Evolutionary conservation across 2,329 filamentous ascomycete species (phyloP).

Genomic region (Trichoderma sp.): DNA sequence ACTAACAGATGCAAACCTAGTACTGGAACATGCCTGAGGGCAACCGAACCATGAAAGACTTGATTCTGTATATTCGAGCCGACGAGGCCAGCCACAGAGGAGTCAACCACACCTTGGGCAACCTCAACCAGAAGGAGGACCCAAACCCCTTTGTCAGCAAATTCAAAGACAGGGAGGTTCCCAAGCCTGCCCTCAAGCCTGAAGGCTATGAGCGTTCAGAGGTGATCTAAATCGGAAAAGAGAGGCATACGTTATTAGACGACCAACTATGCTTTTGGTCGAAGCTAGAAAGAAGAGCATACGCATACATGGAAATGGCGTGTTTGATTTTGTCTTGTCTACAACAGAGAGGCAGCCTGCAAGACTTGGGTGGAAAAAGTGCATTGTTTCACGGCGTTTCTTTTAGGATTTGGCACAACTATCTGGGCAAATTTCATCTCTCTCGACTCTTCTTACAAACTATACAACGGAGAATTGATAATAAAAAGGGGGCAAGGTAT

Average conservation of each 20-base stretch:
- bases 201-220: constrained; percentile 82
- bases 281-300: not conserved
- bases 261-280: not conserved
- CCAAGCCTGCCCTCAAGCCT: constrained; percentile 63
- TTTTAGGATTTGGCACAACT: not conserved
- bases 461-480: not conserved
- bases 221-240: constrained; percentile 52
- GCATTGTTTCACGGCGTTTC: not conserved
- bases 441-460: constrained; percentile 11
- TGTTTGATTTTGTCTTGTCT: not conserved
- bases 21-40: constrained; percentile 96
- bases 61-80: constrained; percentile 85
- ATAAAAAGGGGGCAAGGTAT: not conserved
- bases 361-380: not conserved
- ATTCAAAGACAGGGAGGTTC: constrained; percentile 68
- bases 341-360: not conserved
- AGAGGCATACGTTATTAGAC: not conserved
- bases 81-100: constrained; percentile 88
- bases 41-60: constrained; percentile 75
- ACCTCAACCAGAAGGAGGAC: constrained; percentile 79
- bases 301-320: not conserved
- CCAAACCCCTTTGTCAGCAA: constrained; percentile 88
- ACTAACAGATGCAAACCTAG: constrained; percentile 22
- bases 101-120: constrained; percentile 92
- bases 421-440: not conserved